phyloP scores from a whole-genome alignment of 2,329 filamentous ascomycete genomes.

The Fusarium sp. region DNA sequence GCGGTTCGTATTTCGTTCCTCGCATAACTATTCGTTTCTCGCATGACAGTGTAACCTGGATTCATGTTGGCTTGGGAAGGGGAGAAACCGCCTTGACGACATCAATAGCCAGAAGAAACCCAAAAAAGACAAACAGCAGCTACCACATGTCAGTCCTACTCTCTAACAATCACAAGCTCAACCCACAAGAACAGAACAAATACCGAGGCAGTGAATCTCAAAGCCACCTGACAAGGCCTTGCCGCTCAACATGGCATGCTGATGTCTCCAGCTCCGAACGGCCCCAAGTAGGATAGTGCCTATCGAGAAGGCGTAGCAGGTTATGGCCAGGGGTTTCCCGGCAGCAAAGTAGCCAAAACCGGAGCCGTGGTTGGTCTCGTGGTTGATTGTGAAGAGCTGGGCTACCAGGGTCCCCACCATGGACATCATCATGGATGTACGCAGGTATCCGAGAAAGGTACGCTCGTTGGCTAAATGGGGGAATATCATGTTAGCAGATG shows the following conservation, averaged over 20 bases:
- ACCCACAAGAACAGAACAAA: constrained; percentile 34
- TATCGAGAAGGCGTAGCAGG: constrained; percentile 56
- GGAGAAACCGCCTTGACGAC: constrained; percentile 17
- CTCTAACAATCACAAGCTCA: neutral
- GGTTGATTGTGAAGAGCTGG: constrained; percentile 72
- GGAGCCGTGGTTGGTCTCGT: constrained; percentile 43
- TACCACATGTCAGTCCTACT: constrained; percentile 16
- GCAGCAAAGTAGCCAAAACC: constrained; percentile 69
- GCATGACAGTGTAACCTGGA: neutral
- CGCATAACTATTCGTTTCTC: neutral
- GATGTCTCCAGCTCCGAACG: constrained; percentile 47
- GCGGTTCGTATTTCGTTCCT: neutral
- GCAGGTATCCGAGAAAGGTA: constrained; percentile 79
- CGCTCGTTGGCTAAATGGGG: constrained; percentile 72
- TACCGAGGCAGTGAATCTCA: constrained; percentile 43
- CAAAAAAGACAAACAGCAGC: constrained; percentile 41
- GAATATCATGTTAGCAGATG: constrained; percentile 7
- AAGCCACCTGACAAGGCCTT: constrained; percentile 49
- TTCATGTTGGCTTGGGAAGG: neutral
- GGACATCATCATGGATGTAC: constrained; percentile 76
- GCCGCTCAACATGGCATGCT: constrained; percentile 45
- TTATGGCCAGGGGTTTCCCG: constrained; percentile 67
- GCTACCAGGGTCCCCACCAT: constrained; percentile 74
- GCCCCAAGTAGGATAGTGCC: constrained; percentile 49
- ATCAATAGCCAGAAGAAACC: constrained; percentile 39